Conservation (phyloP, 768 basidiomycete species). For the Antrodiella citrinella region DNA sequence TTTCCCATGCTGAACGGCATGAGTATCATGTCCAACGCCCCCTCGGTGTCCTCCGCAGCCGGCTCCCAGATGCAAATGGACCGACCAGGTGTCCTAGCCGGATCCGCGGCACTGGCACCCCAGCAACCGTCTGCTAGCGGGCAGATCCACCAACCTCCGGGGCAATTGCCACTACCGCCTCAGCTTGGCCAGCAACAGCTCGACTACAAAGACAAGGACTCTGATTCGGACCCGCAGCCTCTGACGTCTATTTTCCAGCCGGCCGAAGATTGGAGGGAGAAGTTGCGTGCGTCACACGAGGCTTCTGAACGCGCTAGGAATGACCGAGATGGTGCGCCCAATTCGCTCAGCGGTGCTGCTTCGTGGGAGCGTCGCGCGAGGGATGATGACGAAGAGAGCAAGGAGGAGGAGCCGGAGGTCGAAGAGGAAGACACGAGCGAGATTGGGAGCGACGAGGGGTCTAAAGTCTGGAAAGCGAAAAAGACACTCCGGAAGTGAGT, state of each 20-base stretch:
- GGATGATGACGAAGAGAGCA: conserved; percentile 57
- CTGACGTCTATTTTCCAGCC: conserved; percentile 83
- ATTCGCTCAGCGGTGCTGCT: conserved; percentile 28
- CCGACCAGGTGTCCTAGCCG: conserved; percentile 36
- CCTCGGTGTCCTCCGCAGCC: conserved; percentile 35
- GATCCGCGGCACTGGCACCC: conserved; percentile 32
- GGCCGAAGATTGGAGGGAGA: conserved; percentile 84
- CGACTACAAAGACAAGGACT: conserved; percentile 29
- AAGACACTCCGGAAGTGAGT: conserved; percentile 85
- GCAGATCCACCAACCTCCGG: conserved; percentile 22
- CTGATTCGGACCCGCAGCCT: conserved; percentile 30
- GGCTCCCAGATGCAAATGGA: conserved; percentile 35
- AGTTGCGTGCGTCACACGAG: conserved; percentile 58
- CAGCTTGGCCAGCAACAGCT: neutral
- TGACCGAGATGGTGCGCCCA: conserved; percentile 22
- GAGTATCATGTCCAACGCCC: conserved; percentile 39
- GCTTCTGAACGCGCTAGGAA: conserved; percentile 31
- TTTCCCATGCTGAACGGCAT: conserved; percentile 58
- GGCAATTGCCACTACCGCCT: neutral
- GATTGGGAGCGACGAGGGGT: conserved; percentile 59
- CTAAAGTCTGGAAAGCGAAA: conserved; percentile 79
- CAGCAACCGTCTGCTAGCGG: conserved; percentile 21
- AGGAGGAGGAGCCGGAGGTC: conserved; percentile 66
- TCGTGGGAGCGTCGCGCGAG: conserved; percentile 46
- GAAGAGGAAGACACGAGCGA: conserved; percentile 53